Evolutionary conservation across 2,329 filamentous ascomycete genomes (phyloP).

Genomic region (Macrophomina tecta): DNA sequence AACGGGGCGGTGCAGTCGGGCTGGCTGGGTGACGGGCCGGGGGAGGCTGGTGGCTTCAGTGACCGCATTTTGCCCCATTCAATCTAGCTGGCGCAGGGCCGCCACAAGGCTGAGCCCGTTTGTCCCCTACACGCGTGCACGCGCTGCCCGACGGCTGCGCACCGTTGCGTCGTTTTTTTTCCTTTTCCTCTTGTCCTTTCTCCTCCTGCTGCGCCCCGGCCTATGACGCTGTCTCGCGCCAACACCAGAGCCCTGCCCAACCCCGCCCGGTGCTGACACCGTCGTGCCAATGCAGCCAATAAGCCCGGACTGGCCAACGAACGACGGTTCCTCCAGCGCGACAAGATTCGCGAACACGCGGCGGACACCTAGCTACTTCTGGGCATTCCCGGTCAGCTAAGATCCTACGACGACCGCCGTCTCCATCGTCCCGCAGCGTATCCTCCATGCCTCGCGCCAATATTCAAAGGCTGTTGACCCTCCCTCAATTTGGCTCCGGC

Average conservation of each 20-base stretch:
- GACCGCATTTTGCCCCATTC: slow-evolving; percentile 1
- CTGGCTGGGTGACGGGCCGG: slow-evolving; percentile 8
- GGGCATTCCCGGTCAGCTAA: background rate
- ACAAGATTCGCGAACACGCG: background rate
- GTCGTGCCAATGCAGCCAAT: background rate
- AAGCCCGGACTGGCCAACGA: background rate
- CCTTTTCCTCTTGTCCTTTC: background rate
- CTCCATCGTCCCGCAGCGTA: background rate
- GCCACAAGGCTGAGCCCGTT: slow-evolving; percentile 19
- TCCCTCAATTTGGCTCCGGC: slow-evolving; percentile 8
- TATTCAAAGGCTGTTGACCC: background rate
- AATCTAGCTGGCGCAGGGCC: slow-evolving; percentile 19
- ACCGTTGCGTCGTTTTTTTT: background rate
- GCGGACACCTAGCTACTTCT: background rate
- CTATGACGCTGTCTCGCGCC: background rate
- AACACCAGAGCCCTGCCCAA: background rate
- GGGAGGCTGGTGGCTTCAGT: background rate
- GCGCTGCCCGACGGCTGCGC: background rate
- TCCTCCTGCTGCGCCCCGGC: slow-evolving; percentile 1
- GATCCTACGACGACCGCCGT: background rate
- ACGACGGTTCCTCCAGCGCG: background rate
- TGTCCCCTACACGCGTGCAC: background rate
- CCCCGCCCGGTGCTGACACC: slow-evolving; percentile 19
- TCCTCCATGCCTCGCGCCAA: background rate
- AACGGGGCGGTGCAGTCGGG: slow-evolving; percentile 21